Evolutionary conservation across 2,329 filamentous ascomycete genomes (phyloP).

Genomic region (Fusarium sp.): DNA sequence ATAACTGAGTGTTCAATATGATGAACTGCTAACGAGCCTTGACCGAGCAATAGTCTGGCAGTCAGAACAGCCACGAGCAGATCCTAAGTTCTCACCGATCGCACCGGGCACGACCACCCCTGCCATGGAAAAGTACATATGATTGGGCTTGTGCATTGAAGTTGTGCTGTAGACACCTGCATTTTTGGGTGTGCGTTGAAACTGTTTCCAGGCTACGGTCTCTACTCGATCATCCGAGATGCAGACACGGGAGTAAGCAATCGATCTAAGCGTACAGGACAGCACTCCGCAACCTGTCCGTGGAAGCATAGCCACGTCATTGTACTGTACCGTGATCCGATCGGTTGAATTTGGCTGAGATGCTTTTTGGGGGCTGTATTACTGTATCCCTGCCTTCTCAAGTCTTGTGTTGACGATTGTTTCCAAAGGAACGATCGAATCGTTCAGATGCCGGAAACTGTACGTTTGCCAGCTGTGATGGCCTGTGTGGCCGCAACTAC

Average conservation of each 20-base stretch:
- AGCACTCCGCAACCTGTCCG: conserved; percentile 4
- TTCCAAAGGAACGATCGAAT: conserved; percentile 10
- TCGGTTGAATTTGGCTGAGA: conserved; percentile 37
- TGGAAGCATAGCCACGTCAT: conserved; percentile 44
- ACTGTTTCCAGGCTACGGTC: conserved; percentile 32
- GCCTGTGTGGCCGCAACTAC: conserved; percentile 14
- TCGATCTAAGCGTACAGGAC: conserved; percentile 34
- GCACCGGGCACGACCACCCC: conserved; percentile 38
- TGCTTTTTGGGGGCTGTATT: conserved; percentile 22
- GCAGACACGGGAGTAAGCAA: conserved; percentile 36
- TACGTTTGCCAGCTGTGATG: background rate
- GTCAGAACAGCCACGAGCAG: conserved; percentile 29
- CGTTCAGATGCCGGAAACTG: background rate
- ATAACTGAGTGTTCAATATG: conserved; percentile 34
- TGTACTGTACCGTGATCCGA: conserved; percentile 44
- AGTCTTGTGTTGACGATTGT: background rate
- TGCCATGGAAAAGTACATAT: conserved; percentile 5
- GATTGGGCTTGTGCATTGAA: conserved; percentile 20
- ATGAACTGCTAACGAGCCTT: conserved; percentile 23
- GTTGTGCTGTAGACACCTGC: conserved; percentile 18
- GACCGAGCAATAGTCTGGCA: conserved; percentile 35
- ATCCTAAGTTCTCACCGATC: conserved; percentile 41
- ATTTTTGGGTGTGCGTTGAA: conserved; percentile 29
- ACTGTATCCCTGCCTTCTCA: background rate
- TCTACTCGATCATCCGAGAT: conserved; percentile 10